Evolutionary conservation across 2,329 filamentous ascomycete species (phyloP).

Genomic region (Neofusicoccum ribis): DNA sequence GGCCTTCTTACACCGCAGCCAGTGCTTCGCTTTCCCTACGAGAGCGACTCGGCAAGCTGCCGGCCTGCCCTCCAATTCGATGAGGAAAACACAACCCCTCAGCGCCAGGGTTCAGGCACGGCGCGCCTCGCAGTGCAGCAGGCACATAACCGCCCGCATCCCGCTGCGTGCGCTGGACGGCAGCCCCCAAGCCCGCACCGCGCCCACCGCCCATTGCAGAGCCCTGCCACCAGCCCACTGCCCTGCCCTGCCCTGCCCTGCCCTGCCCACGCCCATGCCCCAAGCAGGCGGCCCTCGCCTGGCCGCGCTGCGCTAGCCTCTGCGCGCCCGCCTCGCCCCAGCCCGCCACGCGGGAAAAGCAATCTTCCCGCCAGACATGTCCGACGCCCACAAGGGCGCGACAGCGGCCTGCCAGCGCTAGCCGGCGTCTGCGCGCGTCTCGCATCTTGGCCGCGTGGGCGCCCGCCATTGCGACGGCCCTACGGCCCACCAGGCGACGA

Average conservation of each 20-base stretch:
- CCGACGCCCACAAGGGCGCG: background rate
- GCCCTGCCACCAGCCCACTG: background rate
- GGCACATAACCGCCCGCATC: constrained; percentile 11
- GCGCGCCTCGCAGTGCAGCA: constrained; percentile 10
- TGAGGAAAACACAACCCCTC: constrained; percentile 14
- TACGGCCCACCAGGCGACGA: too few species aligned
- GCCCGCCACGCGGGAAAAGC: constrained; percentile 14
- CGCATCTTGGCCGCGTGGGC: too few species aligned
- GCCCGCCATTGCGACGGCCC: background rate
- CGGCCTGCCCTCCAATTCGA: constrained; percentile 10
- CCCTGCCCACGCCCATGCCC: background rate
- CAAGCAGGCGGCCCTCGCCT: background rate
- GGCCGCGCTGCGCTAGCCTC: background rate
- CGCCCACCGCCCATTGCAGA: constrained; percentile 9
- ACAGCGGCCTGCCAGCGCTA: background rate
- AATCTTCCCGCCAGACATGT: constrained; percentile 1
- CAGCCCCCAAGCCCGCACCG: background rate
- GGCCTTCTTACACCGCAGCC: constrained; percentile 9
- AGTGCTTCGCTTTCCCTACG: constrained; percentile 10
- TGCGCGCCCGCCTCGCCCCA: constrained; percentile 7
- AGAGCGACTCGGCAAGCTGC: constrained; percentile 16
- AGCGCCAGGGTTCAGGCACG: constrained; percentile 16
- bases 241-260: background rate
- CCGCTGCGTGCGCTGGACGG: background rate
- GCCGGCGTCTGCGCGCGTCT: background rate